These are phyloP conservation scores for Talaromyces wortmannii DNA, from an alignment of 495 filamentous ascomycete species.

Conservation along the genomic window DNA sequence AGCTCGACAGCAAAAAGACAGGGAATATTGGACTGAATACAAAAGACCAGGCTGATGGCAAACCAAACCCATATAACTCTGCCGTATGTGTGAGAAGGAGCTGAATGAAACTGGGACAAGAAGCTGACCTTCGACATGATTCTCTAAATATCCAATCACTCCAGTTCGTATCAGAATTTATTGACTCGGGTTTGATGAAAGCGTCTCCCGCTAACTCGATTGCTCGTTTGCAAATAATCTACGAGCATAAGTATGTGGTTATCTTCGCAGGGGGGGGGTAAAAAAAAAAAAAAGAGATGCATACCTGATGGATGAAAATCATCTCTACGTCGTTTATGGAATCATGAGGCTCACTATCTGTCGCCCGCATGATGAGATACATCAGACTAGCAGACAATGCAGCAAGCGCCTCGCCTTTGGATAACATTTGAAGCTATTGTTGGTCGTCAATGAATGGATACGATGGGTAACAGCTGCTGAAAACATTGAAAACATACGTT, in stretches of 20 bases:
- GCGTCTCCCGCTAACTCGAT: not conserved
- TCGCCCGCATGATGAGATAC: constrained; percentile 6
- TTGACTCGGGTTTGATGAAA: not conserved
- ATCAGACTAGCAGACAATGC: constrained; percentile 2
- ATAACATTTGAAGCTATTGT: not conserved
- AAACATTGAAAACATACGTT: not conserved
- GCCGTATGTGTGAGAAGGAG: not conserved
- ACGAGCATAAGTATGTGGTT: not conserved
- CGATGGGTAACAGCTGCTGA: not conserved
- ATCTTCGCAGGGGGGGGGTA: no score
- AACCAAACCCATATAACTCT: constrained; percentile 6
- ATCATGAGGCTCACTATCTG: not conserved
- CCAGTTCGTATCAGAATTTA: not conserved
- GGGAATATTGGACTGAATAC: not conserved
- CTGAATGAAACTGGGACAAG: not conserved
- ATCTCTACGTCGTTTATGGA: not conserved
- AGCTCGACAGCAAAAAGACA: not conserved
- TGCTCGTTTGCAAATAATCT: constrained; percentile 2
- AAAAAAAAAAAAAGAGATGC: not conserved
- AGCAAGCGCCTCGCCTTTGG: not conserved
- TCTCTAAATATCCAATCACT: constrained; percentile 6
- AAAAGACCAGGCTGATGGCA: constrained; percentile 1
- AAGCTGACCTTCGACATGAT: not conserved
- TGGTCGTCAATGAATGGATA: not conserved
- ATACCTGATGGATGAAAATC: not conserved